These are phyloP conservation scores for Bretschneidera sinensis DNA, from an alignment of 345 rosid species.

Conservation along the genomic window DNA sequence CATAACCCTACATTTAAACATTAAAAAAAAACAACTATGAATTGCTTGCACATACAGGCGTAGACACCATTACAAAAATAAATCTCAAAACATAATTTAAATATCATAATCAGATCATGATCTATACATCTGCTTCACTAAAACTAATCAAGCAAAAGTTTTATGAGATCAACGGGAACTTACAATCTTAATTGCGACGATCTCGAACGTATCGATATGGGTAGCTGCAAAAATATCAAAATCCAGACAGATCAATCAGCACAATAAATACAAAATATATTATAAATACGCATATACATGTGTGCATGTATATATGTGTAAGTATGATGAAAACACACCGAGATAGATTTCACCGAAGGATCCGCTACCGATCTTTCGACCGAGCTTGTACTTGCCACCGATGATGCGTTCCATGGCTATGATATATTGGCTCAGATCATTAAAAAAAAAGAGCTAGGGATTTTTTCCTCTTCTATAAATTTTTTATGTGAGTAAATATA, in stretches of 20 bases:
- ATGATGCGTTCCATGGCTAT: constrained; percentile 62
- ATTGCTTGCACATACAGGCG: no score
- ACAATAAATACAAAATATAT: neutral
- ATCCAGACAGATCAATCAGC: constrained; percentile 5
- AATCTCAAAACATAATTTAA: neutral
- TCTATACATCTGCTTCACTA: neutral
- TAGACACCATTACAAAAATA: constrained; percentile 2
- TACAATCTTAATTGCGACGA: constrained; percentile 92
- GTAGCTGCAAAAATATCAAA: constrained; percentile 52
- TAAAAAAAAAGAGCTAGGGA: constrained; percentile 29
- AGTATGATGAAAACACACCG: constrained; percentile 37
- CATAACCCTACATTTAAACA: neutral
- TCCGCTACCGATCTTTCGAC: constrained; percentile 93
- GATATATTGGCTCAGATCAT: constrained; percentile 31
- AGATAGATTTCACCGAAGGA: constrained; percentile 93
- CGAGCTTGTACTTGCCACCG: constrained; percentile 89
- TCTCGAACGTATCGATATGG: constrained; percentile 81
- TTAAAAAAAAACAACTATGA: neutral
- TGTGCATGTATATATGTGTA: neutral
- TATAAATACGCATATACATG: neutral
- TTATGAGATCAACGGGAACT: constrained; percentile 24
- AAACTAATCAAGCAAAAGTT: neutral
- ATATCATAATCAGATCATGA: constrained; percentile 10
- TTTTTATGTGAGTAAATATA: no score
- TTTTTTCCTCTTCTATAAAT: neutral